Evolutionary conservation across 1,284 basidiomycete genomes (phyloP).

Genomic region (Fomitopsis palustris): DNA sequence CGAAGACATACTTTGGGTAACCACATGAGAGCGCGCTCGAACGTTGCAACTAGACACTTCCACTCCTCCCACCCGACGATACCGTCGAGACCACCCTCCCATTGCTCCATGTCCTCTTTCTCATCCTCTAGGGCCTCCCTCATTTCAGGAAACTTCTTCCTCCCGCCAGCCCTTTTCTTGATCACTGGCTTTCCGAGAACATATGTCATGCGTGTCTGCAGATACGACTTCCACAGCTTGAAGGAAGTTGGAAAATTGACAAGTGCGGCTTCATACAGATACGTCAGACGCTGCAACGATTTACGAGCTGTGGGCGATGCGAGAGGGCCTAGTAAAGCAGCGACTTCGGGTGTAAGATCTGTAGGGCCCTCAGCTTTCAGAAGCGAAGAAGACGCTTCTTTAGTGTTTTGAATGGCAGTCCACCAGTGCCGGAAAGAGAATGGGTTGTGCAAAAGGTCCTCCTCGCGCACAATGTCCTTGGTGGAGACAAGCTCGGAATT

Average conservation of each 20-base stretch:
- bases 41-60: slow-evolving; percentile 83
- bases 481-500: slow-evolving; percentile 75
- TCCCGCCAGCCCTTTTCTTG: slow-evolving; percentile 77
- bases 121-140: slow-evolving; percentile 86
- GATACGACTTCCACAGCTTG: slow-evolving; percentile 94
- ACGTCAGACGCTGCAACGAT: slow-evolving; percentile 80
- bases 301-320: slow-evolving; percentile 70
- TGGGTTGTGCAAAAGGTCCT: slow-evolving; percentile 94
- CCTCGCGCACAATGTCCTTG: slow-evolving; percentile 84
- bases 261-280: slow-evolving; percentile 91
- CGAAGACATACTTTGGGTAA: slow-evolving; percentile 71
- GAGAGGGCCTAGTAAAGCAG: slow-evolving; percentile 66
- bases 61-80: slow-evolving; percentile 94
- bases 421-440: slow-evolving; percentile 92
- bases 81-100: slow-evolving; percentile 84
- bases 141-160: slow-evolving; percentile 87
- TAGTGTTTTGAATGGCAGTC: slow-evolving; percentile 77
- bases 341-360: slow-evolving; percentile 44
- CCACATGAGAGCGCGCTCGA: slow-evolving; percentile 94
- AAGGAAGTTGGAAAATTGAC: slow-evolving; percentile 86
- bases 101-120: slow-evolving; percentile 71
- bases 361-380: slow-evolving; percentile 52
- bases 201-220: slow-evolving; percentile 80
- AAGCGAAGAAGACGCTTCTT: slow-evolving; percentile 58
- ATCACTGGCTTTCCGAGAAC: slow-evolving; percentile 76